Percentiles rank a stretch among this genome's conserved stretches.
These are phyloP conservation scores for Castanospermum australe DNA, from an alignment of 306 rosid genomes.

Conservation along the genomic window DNA sequence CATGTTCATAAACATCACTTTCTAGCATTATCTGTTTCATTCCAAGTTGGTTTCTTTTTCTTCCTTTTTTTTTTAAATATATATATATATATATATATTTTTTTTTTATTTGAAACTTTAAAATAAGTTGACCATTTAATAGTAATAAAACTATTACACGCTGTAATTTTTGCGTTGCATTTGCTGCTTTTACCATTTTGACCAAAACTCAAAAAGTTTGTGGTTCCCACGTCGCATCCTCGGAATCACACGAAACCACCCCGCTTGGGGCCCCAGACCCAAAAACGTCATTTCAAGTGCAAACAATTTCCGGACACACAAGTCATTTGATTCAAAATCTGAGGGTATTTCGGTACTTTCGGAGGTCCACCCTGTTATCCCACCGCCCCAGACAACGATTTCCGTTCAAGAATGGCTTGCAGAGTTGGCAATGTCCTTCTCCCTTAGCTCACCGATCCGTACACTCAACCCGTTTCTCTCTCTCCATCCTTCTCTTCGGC, in stretches of 20 bases:
- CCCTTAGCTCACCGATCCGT: conserved; percentile 47
- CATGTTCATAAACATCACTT: conserved; percentile 25
- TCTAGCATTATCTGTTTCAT: conserved; percentile 19
- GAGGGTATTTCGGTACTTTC: conserved; percentile 25
- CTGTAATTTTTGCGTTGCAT: background rate
- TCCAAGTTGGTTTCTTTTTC: background rate
- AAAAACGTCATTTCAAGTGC: conserved; percentile 20
- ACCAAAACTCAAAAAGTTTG: conserved; percentile 14
- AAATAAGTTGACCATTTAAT: background rate
- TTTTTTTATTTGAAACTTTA: background rate
- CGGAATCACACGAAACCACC: conserved; percentile 6
- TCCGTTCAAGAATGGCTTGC: conserved; percentile 78
- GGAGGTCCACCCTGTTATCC: background rate
- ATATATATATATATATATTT: no score
- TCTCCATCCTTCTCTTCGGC: conserved; percentile 47
- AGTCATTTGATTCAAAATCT: conserved; percentile 11
- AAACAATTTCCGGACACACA: conserved; percentile 15
- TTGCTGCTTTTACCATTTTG: conserved; percentile 29
- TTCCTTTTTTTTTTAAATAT: background rate
- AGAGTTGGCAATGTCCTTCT: conserved; percentile 82
- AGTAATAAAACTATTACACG: background rate
- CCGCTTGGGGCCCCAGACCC: background rate
- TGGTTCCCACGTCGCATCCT: conserved; percentile 34
- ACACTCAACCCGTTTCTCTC: conserved; percentile 23
- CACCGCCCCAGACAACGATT: conserved; percentile 34